Conservation (phyloP, 2,329 filamentous ascomycete species). For the Cordyceps tenuipes region DNA sequence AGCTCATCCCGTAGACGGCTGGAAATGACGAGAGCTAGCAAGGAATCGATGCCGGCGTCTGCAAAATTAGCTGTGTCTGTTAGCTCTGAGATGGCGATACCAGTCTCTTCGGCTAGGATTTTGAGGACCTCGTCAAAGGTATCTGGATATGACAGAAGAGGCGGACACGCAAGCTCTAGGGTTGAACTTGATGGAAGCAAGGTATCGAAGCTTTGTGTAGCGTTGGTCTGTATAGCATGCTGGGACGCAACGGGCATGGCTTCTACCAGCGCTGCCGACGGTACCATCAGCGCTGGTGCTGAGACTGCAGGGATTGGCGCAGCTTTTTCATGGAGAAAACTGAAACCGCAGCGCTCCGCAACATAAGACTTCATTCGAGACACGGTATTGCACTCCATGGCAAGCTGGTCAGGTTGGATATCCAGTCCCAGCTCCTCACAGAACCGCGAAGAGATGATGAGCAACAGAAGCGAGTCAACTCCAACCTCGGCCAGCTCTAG, state of each 20-base stretch:
- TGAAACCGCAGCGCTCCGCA: not conserved
- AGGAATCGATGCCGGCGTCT: constrained; percentile 52
- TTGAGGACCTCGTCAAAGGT: constrained; percentile 31
- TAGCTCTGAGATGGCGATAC: constrained; percentile 45
- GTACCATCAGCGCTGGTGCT: not conserved
- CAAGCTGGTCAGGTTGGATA: not conserved
- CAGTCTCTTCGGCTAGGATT: constrained; percentile 48
- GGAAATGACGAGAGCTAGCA: constrained; percentile 50
- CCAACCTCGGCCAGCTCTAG: not conserved
- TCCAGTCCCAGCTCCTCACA: not conserved
- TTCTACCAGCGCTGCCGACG: not conserved
- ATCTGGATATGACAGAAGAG: not conserved
- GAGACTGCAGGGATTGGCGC: not conserved
- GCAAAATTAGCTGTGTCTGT: constrained; percentile 48
- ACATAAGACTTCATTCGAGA: not conserved
- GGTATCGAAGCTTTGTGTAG: not conserved
- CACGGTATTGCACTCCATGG: not conserved
- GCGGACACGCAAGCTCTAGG: not conserved
- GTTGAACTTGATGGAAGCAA: not conserved
- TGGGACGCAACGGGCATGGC: not conserved
- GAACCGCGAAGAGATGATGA: not conserved
- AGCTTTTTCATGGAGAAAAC: not conserved
- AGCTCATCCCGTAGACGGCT: constrained; percentile 50
- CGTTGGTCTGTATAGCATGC: not conserved
- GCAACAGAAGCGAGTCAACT: not conserved